phyloP scores from a whole-genome alignment of 495 filamentous ascomycete genomes.

The Cetradonia linearis region DNA sequence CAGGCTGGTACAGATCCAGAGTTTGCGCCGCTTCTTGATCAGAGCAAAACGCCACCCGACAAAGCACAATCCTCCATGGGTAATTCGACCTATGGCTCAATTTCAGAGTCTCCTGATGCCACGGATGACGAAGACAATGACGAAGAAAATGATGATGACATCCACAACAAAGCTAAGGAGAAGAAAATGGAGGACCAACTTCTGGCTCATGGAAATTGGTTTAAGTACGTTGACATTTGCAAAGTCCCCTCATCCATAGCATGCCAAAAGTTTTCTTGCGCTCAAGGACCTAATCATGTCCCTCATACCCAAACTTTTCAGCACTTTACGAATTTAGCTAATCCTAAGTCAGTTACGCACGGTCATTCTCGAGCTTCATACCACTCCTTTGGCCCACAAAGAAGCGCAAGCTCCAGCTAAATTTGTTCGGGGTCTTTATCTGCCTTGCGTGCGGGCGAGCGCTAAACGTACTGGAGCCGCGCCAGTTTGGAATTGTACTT shows the following conservation, averaged over 20 bases:
- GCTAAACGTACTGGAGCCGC: slow-evolving; percentile 54
- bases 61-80: slow-evolving; percentile 4
- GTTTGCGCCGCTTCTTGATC: slow-evolving; percentile 25
- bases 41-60: background rate
- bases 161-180: slow-evolving; percentile 35
- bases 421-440: slow-evolving; percentile 45
- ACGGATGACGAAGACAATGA: slow-evolving; percentile 23
- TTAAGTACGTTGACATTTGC: slow-evolving; percentile 36
- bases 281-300: background rate
- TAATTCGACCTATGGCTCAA: slow-evolving; percentile 23
- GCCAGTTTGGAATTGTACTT: slow-evolving; percentile 54
- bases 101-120: slow-evolving; percentile 12
- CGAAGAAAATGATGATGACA: background rate
- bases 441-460: slow-evolving; percentile 53
- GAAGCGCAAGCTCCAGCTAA: slow-evolving; percentile 43
- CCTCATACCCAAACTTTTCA: no score
- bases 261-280: background rate
- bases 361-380: slow-evolving; percentile 41
- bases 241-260: background rate
- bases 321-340: background rate
- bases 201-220: slow-evolving; percentile 53
- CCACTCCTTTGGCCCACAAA: slow-evolving; percentile 57
- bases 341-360: background rate
- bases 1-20: slow-evolving; percentile 26
- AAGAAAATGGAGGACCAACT: slow-evolving; percentile 46